phyloP scores from a whole-genome alignment of 2,329 filamentous ascomycete genomes.

The Drechslerella dactyloides region DNA sequence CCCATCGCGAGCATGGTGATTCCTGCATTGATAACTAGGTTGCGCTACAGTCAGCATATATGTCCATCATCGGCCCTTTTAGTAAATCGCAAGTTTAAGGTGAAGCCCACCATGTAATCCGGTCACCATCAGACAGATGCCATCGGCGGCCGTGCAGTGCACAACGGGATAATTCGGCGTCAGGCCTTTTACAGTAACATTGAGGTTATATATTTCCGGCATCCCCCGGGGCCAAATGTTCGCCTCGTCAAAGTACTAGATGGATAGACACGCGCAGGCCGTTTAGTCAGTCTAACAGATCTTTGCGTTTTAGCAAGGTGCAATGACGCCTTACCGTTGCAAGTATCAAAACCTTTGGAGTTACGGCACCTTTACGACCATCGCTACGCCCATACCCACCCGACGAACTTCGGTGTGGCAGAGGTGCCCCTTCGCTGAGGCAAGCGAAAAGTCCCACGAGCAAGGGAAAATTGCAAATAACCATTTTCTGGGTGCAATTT shows the following conservation, averaged over 20 bases:
- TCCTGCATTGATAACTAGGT: slow-evolving; percentile 74
- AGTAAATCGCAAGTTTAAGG: too few relatives aligned
- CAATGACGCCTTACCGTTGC: slow-evolving; percentile 63
- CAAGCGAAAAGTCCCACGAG: slow-evolving; percentile 3
- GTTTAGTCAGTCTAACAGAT: slow-evolving; percentile 5
- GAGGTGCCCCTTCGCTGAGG: not conserved
- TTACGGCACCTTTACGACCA: slow-evolving; percentile 54
- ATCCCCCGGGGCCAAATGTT: slow-evolving; percentile 67
- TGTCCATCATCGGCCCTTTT: too few relatives aligned
- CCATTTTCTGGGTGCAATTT: not conserved
- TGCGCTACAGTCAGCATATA: not conserved
- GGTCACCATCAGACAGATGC: slow-evolving; percentile 72
- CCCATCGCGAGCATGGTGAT: slow-evolving; percentile 68
- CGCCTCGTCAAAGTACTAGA: slow-evolving; percentile 68
- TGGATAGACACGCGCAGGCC: slow-evolving; percentile 6
- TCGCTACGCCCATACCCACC: slow-evolving; percentile 12
- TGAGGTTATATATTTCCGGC: slow-evolving; percentile 64
- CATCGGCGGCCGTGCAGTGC: slow-evolving; percentile 68
- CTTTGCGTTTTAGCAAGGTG: not conserved
- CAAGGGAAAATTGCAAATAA: not conserved
- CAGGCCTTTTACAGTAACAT: slow-evolving; percentile 67
- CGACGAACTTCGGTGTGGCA: not conserved
- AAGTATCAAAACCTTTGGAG: slow-evolving; percentile 69
- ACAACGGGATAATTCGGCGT: slow-evolving; percentile 71
- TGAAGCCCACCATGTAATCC: slow-evolving; percentile 63